Base-by-base conservation (phyloP, 371 early-diverging fungal genomes). In the Dentiscutata heterogama region DNA sequence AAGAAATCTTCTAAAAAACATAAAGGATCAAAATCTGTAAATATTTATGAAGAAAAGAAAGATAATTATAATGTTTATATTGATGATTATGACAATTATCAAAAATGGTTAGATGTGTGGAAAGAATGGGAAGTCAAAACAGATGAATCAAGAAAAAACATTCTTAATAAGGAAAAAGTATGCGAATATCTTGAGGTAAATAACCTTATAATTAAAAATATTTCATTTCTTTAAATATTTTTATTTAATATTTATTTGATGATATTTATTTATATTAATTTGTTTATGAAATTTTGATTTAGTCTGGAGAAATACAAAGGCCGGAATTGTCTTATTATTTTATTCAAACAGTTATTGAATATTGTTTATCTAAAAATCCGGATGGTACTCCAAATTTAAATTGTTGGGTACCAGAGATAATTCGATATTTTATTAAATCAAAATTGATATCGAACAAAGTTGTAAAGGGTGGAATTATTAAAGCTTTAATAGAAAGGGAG, bases 321-420 rank as follows among this genome's bases (percentile, higher is more conserved):
- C 84, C 87, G 27, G 88, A 88, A 63, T 74, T 91, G 27, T 92
- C 93, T 8, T 87, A 89, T 80, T 87, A 86, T 51, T 88, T 91
- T 83, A 83, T 91, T 71, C 83, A 86, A 3, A 84, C 78, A 31
- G 83, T 91, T 11, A 70, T 89, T 16, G 77, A 77, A 18, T 86
- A 86, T 65, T 90, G 90, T 60, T 88, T 89, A 50, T 71, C 64
- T 13, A 64, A 53, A 7, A 54, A 83, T 35, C 50, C 83, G 1
- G 84, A 87, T 42, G 87, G 84, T 51, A 85, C 85, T 25, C 86
- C 85, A 6, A 86, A 88, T 14, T 68, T 85, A 76, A 76, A 81
- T 29, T 91, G 91, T 84, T 91, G 90, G 90, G 89, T 90, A 0
- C 82, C 84, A n/a, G 86, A 87, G 51, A 89, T 91, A 2, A 78